Percentiles rank a stretch among this genome's conserved stretches.
Evolutionary conservation across 139 green algal genomes (phyloP).

Genomic region (Pycnococcus provasolii): DNA sequence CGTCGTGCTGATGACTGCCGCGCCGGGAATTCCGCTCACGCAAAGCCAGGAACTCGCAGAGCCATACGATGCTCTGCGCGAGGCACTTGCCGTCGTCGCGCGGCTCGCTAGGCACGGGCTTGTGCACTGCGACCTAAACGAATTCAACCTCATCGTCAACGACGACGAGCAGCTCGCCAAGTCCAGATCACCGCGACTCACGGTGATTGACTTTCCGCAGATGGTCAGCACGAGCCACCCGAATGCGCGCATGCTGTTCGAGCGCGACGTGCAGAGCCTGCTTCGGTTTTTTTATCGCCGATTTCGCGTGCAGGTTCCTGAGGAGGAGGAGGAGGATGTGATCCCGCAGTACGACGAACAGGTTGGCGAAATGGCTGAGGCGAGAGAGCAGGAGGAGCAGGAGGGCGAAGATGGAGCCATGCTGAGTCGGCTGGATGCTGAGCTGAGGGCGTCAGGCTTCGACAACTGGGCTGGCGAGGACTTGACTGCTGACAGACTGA

Average conservation of each 20-base stretch:
- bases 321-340: slow-evolving; percentile 8
- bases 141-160: slow-evolving; percentile 83
- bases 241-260: slow-evolving; percentile 86
- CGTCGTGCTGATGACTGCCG: slow-evolving; percentile 84
- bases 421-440: slow-evolving; percentile 6
- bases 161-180: slow-evolving; percentile 39
- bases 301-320: neutral
- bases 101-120: slow-evolving; percentile 63
- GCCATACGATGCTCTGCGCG: no score
- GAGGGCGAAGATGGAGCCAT: neutral
- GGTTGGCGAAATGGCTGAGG: neutral
- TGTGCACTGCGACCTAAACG: slow-evolving; percentile 99
- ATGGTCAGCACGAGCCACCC: slow-evolving; percentile 86
- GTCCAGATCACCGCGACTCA: slow-evolving; percentile 34
- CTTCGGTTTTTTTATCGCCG: slow-evolving; percentile 35
- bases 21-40: slow-evolving; percentile 58
- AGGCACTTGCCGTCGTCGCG: slow-evolving; percentile 27
- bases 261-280: slow-evolving; percentile 86
- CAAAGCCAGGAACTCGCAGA: neutral
- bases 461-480: slow-evolving; percentile 50
- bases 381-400: neutral
- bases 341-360: neutral
- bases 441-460: slow-evolving; percentile 12
- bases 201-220: slow-evolving; percentile 92
- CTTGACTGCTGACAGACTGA: slow-evolving; percentile 1